Evolutionary conservation across 2,329 filamentous ascomycete species (phyloP), one percentile per base, ranked within the genome.

Genomic region (Stagonosporopsis tanaceti): DNA sequence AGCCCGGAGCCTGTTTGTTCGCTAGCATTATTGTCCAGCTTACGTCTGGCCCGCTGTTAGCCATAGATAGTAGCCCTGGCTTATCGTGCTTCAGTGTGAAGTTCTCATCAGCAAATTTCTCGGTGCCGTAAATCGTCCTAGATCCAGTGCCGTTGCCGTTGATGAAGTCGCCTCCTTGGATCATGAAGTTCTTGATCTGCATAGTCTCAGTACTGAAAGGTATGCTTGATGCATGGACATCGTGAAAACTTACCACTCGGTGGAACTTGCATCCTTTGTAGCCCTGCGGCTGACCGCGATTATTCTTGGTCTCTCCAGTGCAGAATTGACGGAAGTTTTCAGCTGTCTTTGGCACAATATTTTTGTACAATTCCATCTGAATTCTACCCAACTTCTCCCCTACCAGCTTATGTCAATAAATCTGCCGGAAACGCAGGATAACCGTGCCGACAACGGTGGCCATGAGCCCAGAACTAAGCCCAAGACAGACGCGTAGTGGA

Each of bases 301-400:
- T 77, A 72, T 91, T 91, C 79, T 93, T 96, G 65, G 85, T 88
- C 81, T 98, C 94, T 68, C 95, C 95, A 0, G 94, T 98, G 80
- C 93, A 97, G 80, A 97, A 97, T 74, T 96, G 92, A 44, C 93
- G 91, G 77, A 99, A 98, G 81, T 98, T 98, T 78, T 98, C 95
- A 28, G 93, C 92, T 8, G 95, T 98, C 70, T 89, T 89, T 62
- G 93, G 93, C 0, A 92, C 90, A 22, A 90, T 83, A 78, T 96
- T 85, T 60, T 89, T 87, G 82, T 95, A 97, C 60, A 99, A 87
- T 78, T 97, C 72, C 62, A 76, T 74, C 63, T 76, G 73, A 57
- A 76, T 75, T 46, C 73, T 67, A 9, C 73, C 73, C 46, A 76
- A 57, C 60, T 72, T 72, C 65, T 76, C 73, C 15, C 73, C 73